Conservation (phyloP, 768 basidiomycete species). For the Boletus reticulatus region DNA sequence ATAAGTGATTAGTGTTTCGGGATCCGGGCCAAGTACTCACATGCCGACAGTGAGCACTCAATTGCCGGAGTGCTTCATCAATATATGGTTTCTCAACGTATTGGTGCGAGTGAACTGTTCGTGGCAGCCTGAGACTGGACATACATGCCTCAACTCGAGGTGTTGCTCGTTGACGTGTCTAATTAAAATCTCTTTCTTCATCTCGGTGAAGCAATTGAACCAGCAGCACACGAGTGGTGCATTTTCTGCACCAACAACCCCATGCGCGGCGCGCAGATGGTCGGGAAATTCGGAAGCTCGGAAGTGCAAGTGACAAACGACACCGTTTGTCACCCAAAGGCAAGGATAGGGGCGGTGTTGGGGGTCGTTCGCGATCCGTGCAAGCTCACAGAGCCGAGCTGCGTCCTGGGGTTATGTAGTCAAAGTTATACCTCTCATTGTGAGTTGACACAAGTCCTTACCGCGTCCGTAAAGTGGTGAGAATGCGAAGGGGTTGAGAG, state of each 20-base stretch:
- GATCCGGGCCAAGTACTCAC: neutral
- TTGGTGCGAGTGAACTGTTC: conserved; percentile 25
- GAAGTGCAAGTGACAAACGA: conserved; percentile 3
- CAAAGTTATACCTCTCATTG: neutral
- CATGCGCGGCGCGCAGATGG: conserved; percentile 22
- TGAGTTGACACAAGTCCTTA: neutral
- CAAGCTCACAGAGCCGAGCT: no score
- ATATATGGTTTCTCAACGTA: conserved; percentile 14
- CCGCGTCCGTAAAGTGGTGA: conserved; percentile 5
- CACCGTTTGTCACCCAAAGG: conserved; percentile 6
- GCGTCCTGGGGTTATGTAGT: neutral
- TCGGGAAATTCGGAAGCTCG: conserved; percentile 12
- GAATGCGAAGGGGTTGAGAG: rapidly evolving
- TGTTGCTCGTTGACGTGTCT: conserved; percentile 30
- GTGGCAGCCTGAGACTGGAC: conserved; percentile 17
- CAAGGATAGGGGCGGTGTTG: conserved; percentile 16
- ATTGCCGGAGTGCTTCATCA: conserved; percentile 6
- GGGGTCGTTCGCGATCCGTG: no score
- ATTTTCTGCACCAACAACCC: conserved; percentile 17
- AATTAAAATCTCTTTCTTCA: conserved; percentile 28
- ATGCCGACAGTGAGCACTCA: neutral
- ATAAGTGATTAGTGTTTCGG: neutral
- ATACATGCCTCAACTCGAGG: conserved; percentile 13
- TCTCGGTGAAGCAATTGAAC: conserved; percentile 10
- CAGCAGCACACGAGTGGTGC: conserved; percentile 13